Percentiles rank a stretch among this genome's conserved stretches.
Conservation (phyloP, 768 basidiomycete species). For the Russula foetens region DNA sequence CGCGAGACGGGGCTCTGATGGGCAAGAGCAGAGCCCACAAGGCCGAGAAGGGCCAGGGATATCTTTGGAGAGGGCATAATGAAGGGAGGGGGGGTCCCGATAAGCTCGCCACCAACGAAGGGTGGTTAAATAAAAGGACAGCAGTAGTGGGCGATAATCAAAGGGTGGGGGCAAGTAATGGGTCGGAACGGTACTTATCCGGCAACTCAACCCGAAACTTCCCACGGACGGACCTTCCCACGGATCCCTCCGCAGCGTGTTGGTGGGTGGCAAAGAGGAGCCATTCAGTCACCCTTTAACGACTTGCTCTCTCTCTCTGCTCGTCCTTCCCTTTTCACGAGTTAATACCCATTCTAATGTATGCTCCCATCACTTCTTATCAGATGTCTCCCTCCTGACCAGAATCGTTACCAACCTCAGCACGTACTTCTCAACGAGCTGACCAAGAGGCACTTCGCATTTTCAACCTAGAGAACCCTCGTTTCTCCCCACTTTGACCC, state of each 20-base stretch:
- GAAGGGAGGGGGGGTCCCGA: neutral
- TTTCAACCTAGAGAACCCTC: no score
- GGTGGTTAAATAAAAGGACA: no score
- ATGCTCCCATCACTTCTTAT: neutral
- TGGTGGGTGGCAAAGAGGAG: no score
- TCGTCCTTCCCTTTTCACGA: neutral
- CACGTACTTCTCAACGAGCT: no score
- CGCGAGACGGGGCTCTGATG: conserved; percentile 26
- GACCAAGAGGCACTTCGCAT: neutral
- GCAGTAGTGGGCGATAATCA: no score
- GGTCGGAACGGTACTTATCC: neutral
- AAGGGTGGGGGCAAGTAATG: no score
- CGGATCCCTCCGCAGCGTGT: no score
- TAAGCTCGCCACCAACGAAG: conserved; percentile 2
- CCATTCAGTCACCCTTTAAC: neutral
- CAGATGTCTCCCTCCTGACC: neutral
- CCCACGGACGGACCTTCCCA: conserved; percentile 9
- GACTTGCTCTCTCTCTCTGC: neutral
- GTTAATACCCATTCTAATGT: neutral
- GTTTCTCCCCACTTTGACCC: neutral
- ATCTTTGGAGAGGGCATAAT: conserved; percentile 13
- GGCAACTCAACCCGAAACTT: neutral
- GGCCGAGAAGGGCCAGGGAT: conserved; percentile 19
- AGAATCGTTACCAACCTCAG: no score
- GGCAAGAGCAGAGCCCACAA: conserved; percentile 16